Base-by-base conservation (phyloP, 345 rosid species). In the Mallotus nudiflorus region DNA sequence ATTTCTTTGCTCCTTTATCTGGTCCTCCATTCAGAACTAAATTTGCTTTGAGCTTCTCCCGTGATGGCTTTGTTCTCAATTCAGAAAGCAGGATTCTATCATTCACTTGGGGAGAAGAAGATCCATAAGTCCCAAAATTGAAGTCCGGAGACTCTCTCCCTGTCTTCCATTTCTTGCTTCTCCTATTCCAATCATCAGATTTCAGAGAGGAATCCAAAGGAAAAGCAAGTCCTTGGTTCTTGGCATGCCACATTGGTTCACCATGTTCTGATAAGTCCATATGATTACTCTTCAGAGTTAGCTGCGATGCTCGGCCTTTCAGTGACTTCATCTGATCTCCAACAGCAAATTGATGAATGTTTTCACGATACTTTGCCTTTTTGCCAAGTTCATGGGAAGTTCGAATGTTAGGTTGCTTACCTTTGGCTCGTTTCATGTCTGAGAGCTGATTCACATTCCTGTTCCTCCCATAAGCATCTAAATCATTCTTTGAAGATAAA, bases 161-260 rank as follows among this genome's bases (percentile, higher is more conserved):
- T 24, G 67, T 57, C 81, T 84, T 92, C 88, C 86, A 71, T 71
- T 85, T 91, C 85, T 88, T 89, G 81, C 83, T 82, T 83, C 80
- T 85, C 62, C 64, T 28, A 80, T 82, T 84, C 91, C 87, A 76
- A 49, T 85, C 86, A 65, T 86, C 86, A 76, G 84, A 73, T 70
- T 76, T 81, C 78, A 80, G 76, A 56, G 90, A 75, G 6, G 85
- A 75, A 81, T 91, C 90, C 65, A 74, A 46, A 55, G 87, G 60
- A 48, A 84, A 75, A 42, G 61, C 75, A 77, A 83, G 87, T 66
- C 78, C 86, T 62, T 72, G 84, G 45, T 74, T 78, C 65, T 77
- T 83, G 68, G 73, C 80, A 76, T 70, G 90, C 84, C 86, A 79
- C 67, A 80, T 76, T 27, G 79, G 73, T 68, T 84, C 89, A 67